Percentiles rank a stretch among this genome's conserved stretches.
These are phyloP conservation scores for Hydnomerulius pinastri DNA, from an alignment of 768 basidiomycete species.

Conservation along the genomic window DNA sequence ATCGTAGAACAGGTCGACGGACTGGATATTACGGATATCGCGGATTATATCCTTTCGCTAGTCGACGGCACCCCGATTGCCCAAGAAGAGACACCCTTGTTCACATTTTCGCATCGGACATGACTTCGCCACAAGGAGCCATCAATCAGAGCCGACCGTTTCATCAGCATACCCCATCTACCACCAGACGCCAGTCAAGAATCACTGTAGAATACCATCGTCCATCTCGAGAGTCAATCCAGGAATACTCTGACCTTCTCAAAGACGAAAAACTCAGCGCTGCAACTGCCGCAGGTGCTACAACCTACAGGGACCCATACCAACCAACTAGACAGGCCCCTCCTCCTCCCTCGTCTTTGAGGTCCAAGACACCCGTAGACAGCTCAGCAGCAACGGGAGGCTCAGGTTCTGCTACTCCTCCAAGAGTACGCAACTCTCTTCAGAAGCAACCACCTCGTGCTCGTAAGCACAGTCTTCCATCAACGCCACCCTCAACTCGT, in stretches of 20 bases:
- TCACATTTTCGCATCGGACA: constrained; percentile 18
- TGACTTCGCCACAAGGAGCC: constrained; percentile 49
- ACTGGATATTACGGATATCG: not conserved
- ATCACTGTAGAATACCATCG: constrained; percentile 77
- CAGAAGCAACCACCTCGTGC: constrained; percentile 61
- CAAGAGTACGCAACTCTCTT: constrained; percentile 51
- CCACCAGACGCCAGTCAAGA: constrained; percentile 48
- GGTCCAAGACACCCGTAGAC: constrained; percentile 31
- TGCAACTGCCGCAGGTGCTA: constrained; percentile 41
- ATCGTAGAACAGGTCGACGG: not conserved
- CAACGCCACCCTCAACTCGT: constrained; percentile 34
- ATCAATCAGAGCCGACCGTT: constrained; percentile 50
- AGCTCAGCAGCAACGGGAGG: constrained; percentile 21
- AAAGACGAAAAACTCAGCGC: constrained; percentile 60
- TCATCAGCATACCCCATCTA: constrained; percentile 37
- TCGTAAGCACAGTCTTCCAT: constrained; percentile 54
- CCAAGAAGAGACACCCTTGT: not conserved
- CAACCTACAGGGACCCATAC: constrained; percentile 39
- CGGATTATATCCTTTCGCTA: not conserved
- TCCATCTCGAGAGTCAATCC: constrained; percentile 73
- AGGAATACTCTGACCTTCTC: constrained; percentile 75
- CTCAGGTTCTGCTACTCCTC: constrained; percentile 29
- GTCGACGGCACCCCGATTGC: not conserved
- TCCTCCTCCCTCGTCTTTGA: constrained; percentile 38
- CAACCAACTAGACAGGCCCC: constrained; percentile 47